Percentiles rank a stretch among this genome's conserved stretches.
Evolutionary conservation across 768 basidiomycete species (phyloP).

Genomic region (Russula lepida): DNA sequence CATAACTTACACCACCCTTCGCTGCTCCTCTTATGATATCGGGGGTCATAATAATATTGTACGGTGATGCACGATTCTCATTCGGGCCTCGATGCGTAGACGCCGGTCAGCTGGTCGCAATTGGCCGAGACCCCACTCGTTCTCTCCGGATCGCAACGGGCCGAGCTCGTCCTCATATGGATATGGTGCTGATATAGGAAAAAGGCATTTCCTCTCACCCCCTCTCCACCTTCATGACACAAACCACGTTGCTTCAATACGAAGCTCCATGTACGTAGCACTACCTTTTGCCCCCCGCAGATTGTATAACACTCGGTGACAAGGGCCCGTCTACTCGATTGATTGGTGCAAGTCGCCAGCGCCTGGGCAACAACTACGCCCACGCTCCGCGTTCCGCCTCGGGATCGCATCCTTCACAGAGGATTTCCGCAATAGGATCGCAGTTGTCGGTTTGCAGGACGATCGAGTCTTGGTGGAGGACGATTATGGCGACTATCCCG

Average conservation of each 20-base stretch:
- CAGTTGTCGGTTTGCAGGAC: conserved; percentile 70
- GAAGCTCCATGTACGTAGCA: conserved; percentile 70
- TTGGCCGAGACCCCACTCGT: too few species aligned
- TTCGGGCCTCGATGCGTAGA: not conserved
- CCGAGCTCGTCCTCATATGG: not conserved
- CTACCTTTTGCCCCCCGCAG: not conserved
- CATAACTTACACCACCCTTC: not conserved
- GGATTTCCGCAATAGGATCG: conserved; percentile 75
- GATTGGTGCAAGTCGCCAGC: conserved; percentile 84
- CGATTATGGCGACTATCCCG: conserved; percentile 72
- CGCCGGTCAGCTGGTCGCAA: too few species aligned
- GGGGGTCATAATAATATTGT: too few species aligned
- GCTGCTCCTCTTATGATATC: not conserved
- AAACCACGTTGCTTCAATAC: conserved; percentile 68
- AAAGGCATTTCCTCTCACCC: not conserved
- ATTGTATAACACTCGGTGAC: conserved; percentile 9
- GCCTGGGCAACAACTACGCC: conserved; percentile 63
- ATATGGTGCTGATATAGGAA: not conserved
- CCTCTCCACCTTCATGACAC: conserved; percentile 40
- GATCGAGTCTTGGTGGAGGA: conserved; percentile 84
- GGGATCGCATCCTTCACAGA: conserved; percentile 82
- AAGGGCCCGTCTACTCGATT: conserved; percentile 80
- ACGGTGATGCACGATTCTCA: too few species aligned
- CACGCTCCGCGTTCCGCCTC: conserved; percentile 72
- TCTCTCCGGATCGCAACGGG: not conserved